Evolutionary conservation across 2,329 filamentous ascomycete genomes (phyloP).

Genomic region (Alternaria postmessia): DNA sequence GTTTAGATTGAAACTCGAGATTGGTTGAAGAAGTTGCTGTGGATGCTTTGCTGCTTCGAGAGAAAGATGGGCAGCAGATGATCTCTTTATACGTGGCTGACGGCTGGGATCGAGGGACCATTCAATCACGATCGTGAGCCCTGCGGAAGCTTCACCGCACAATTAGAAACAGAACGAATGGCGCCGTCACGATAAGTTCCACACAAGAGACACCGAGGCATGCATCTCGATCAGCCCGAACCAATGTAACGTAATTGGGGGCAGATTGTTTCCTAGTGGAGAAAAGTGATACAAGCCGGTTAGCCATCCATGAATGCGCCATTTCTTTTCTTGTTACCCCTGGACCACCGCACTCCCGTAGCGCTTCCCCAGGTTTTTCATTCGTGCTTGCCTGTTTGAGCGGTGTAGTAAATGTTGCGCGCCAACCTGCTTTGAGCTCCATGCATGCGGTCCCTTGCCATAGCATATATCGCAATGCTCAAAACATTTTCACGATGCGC

Average conservation of each 20-base stretch:
- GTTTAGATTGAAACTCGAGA: constrained; percentile 30
- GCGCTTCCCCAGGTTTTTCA: constrained; percentile 33
- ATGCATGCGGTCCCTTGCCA: constrained; percentile 29
- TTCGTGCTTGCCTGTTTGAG: constrained; percentile 24
- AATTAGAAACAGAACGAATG: constrained; percentile 39
- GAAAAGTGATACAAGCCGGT: constrained; percentile 30
- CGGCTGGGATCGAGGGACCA: constrained; percentile 20
- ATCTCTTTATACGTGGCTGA: constrained; percentile 40
- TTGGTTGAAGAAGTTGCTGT: constrained; percentile 29
- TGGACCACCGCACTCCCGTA: constrained; percentile 16
- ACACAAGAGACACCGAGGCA: constrained; percentile 38
- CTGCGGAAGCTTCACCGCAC: constrained; percentile 40
- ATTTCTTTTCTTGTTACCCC: constrained; percentile 26
- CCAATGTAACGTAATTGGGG: constrained; percentile 37
- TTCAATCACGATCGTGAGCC: constrained; percentile 27
- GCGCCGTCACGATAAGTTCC: constrained; percentile 37
- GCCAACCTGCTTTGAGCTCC: constrained; percentile 28
- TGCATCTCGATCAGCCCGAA: constrained; percentile 45
- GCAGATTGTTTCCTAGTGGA: constrained; percentile 35
- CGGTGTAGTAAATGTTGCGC: constrained; percentile 33
- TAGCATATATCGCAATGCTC: constrained; percentile 21
- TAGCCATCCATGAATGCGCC: constrained; percentile 27
- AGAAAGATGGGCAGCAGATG: constrained; percentile 31
- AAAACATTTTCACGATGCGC: constrained; percentile 2
- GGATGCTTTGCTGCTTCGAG: constrained; percentile 38